Percentiles rank a stretch among this genome's conserved stretches.
Conservation (phyloP, 495 filamentous ascomycete species). For the Podospora fimiseda region DNA sequence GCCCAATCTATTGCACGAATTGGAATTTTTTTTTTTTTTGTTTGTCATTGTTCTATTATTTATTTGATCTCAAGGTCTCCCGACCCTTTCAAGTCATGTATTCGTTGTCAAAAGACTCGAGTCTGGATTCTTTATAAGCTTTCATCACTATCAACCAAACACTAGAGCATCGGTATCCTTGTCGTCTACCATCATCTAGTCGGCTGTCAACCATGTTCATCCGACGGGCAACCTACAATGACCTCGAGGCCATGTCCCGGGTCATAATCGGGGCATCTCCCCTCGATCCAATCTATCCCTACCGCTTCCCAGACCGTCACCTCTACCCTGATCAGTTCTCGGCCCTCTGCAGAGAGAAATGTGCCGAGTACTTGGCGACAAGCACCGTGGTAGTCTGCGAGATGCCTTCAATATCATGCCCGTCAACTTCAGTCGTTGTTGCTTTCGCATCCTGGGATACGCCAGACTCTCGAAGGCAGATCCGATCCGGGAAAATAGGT, state of each 20-base stretch:
- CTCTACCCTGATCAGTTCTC: slow-evolving; percentile 22
- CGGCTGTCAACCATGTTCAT: slow-evolving; percentile 16
- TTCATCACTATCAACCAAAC: background rate
- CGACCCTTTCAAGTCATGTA: no score
- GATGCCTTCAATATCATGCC: slow-evolving; percentile 9
- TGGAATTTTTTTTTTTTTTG: no score
- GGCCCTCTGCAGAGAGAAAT: slow-evolving; percentile 18
- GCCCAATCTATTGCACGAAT: no score
- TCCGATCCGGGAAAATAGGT: slow-evolving; percentile 5
- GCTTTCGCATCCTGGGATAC: slow-evolving; percentile 27
- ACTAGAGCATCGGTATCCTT: no score
- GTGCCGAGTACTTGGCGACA: slow-evolving; percentile 21
- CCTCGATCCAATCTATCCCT: slow-evolving; percentile 30
- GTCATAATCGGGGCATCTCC: slow-evolving; percentile 23
- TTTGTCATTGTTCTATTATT: background rate
- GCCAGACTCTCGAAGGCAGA: background rate
- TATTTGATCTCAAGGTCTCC: no score
- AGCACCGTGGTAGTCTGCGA: slow-evolving; percentile 29
- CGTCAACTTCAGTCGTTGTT: slow-evolving; percentile 9
- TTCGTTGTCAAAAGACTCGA: no score
- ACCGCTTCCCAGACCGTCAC: slow-evolving; percentile 28
- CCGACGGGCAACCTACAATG: slow-evolving; percentile 18
- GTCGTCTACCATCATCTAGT: no score
- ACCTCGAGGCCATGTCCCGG: slow-evolving; percentile 25
- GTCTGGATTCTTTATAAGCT: no score